Evolutionary conservation across 768 basidiomycete species (phyloP), one percentile per base, ranked within the genome.

Genomic region (Paxillus involutus): DNA sequence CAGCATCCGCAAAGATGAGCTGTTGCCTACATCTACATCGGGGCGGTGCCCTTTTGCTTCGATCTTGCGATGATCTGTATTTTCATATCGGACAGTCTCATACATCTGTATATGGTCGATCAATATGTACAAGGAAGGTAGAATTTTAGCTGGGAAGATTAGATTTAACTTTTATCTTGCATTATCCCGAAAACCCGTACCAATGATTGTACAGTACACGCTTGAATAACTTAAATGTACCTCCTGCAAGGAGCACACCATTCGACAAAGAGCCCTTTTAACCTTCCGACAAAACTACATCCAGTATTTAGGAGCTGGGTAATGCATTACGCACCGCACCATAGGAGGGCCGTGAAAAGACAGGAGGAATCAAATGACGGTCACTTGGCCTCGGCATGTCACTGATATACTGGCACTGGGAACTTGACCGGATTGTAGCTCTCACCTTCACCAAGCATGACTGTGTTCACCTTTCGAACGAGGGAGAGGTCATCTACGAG

Each of bases 261-360:
- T 44, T 72, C 66, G 8, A 56, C 56, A 51, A 75, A 71, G 37
- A 71, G 21, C 32, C 63, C 65, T 63, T 62, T 44, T 59, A 59
- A 32, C 60, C 24, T 41, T 52, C 49, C 17, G 60, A 44, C 39
- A 44, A 36, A 26, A 30, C 24, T 26, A 42, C 44, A 30, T 29
- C 36, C 12, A 17, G 11, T 3, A 26, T 36, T 48, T 32, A 51
- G 33, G 39, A 43, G 50, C 32, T 17, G 42, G 45, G 3, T 35
- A 45, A 32, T 30, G 62, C 55, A 1, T 61, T 64, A 19, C 73
- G 69, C 7, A 81, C 62, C 11, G 49, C 63, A 36, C 67, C 21
- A 21, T 26, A 26, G 4, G 26, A 26, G 4, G 26, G 26, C 4
- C 6, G 6, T 26, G 26, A 26, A 26, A 26, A 26, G 26, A 26